Base-by-base conservation (phyloP, 306 rosid species). In the Fragaria nilgerrensis region DNA sequence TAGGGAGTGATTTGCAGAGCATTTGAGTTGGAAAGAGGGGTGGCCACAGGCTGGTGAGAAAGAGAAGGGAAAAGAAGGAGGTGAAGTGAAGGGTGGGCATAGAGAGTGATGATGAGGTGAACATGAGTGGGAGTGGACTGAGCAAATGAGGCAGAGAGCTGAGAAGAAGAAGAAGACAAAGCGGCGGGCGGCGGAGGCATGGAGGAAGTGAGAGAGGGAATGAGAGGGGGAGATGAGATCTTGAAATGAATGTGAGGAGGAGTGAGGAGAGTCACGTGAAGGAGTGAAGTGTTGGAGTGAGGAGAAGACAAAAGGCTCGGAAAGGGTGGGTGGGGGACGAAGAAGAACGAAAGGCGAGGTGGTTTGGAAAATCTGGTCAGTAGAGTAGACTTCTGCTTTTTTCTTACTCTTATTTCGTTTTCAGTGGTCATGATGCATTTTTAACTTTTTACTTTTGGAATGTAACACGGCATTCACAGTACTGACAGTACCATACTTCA, bases 11-110 rank as follows among this genome's bases (percentile, higher is more conserved):
- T 89, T 87, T 11, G 87, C 27, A 7, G 90, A 78, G 70, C 99
- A 95, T 5, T 73, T 82, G 0, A 95, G 48, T 17, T 92, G 98
- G 77, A 95, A 92, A 13, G 88, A 88, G 19, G 99, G 99, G 88
- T 95, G 99, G 69, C 99, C 99, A 19, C 95, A 89, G 0, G 97
- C 97, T 0, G 88, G 92, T 0, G 86, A 65, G 25, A 82, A 79
- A 7, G 99, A 95, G 84, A 95, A 95, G 2, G 99, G 99, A 67
- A 79, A 95, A 2, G 87, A 53, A 5, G 80, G 93, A 5, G 61
- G 3, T 29, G 97, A 71, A 27, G 85, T 22, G 82, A 89, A 92
- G 4, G 97, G 92, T 2, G 98, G 98, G 14, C 97, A 94, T 0
- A 71, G 48, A 45, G 78, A 34, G 5, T 36, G 64, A 3, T 72